Base-by-base conservation (phyloP, 768 basidiomycete species). In the Pleurotus platypus region DNA sequence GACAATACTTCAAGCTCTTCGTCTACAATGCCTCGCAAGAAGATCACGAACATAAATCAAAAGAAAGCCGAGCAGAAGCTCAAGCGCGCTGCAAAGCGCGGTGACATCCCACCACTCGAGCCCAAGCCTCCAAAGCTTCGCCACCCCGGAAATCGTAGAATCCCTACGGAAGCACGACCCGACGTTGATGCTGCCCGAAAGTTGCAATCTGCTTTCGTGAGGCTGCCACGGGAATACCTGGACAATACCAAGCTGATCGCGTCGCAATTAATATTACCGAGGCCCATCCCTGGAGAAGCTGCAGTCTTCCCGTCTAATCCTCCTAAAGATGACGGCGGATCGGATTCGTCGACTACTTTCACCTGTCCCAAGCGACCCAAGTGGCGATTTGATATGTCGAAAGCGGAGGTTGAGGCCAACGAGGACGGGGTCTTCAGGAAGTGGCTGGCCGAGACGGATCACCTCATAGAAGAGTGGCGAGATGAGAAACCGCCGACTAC, bases 391-490 rank as follows among this genome's bases (percentile, higher is more conserved):
- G 87, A 90, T 20, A 89, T 90, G 86, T 79, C 85, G 40, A 98
- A 96, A 75, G 83, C 81, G 20, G 90, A 94, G 70, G 87, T 98
- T 13, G 94, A 98, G 65, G 78, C 76, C 54, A 97, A 96, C 66
- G 95, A 98, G 71, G 90, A 93, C 65, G 92, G 86, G 0, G 46
- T 85, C 39, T 95, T 93, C 72, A 79, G 72, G 56, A 87, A 86
- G 66, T 97, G 94, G 93, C 73, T 92, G 16, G 68, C 73, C 4
- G 73, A 83, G 62, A 89, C 85, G 3, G 88, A 93, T 63, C 69
- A 72, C 5, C 65, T 75, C 20, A 74, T 92, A 40, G 69, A 74
- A 15, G 69, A 72, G 13, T 90, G 87, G 85, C 75, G 75, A 46
- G 66, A 64, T 60, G 63, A 12, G 55, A 54, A 53, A 58, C 24